These are phyloP conservation scores for Quercus lobata DNA, from an alignment of 331 rosid genomes.

Conservation along the genomic window DNA sequence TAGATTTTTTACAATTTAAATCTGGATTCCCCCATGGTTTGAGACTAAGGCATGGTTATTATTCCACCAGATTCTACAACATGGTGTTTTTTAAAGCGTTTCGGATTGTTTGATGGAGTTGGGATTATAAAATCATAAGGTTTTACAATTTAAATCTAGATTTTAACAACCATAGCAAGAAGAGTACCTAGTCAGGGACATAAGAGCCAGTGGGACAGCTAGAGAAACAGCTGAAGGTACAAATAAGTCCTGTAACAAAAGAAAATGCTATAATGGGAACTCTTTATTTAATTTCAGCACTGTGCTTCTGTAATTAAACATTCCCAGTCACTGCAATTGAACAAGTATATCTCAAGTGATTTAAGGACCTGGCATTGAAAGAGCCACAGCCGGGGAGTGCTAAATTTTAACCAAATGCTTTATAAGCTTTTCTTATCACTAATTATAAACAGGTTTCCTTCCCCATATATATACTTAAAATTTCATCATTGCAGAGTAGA, in stretches of 20 bases:
- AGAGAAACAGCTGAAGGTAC: conserved; percentile 77
- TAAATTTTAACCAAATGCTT: neutral
- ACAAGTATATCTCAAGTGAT: neutral
- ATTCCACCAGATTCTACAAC: too few relatives aligned
- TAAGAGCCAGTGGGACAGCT: conserved; percentile 76
- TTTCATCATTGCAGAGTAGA: neutral
- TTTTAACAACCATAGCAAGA: neutral
- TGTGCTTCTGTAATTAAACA: neutral
- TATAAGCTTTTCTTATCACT: neutral
- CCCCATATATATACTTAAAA: neutral
- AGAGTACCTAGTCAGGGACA: conserved; percentile 79
- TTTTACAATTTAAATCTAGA: too few relatives aligned
- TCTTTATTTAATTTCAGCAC: neutral
- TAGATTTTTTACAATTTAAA: too few relatives aligned
- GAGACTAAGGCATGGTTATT: too few relatives aligned
- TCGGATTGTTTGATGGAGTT: too few relatives aligned
- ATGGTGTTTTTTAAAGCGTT: too few relatives aligned
- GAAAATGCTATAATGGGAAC: conserved; percentile 12
- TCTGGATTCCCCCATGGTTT: too few relatives aligned
- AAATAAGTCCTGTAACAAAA: conserved; percentile 50
- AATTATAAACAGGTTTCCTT: neutral
- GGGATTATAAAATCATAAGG: too few relatives aligned
- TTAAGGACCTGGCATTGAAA: neutral
- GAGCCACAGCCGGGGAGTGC: neutral
- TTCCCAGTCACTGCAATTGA: neutral